Evolutionary conservation across 2,329 filamentous ascomycete species (phyloP).

Genomic region (Aspergillus tamarii): DNA sequence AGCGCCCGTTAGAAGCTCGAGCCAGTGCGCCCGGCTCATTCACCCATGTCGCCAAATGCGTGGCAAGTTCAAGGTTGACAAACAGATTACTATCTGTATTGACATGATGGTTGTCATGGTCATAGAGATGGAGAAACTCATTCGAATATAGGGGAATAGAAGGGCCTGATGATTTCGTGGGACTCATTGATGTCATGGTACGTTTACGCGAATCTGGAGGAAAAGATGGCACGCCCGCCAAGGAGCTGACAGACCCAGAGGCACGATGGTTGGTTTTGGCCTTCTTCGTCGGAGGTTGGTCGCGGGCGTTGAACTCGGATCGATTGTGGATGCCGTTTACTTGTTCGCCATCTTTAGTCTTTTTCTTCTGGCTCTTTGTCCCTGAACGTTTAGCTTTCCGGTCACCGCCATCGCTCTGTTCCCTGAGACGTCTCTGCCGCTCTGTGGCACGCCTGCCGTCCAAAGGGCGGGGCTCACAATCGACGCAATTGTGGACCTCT

Average conservation of each 20-base stretch:
- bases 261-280: constrained; percentile 79
- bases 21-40: constrained; percentile 71
- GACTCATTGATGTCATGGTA: constrained; percentile 68
- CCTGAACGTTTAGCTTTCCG: constrained; percentile 74
- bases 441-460: constrained; percentile 76
- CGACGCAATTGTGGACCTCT: constrained; percentile 82
- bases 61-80: constrained; percentile 73
- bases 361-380: constrained; percentile 87
- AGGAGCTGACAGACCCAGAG: constrained; percentile 74
- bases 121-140: constrained; percentile 76
- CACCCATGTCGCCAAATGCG: constrained; percentile 77
- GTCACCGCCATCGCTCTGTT: constrained; percentile 62
- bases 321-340: constrained; percentile 60
- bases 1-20: constrained; percentile 66
- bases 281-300: constrained; percentile 70
- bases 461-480: constrained; percentile 78
- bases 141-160: constrained; percentile 71
- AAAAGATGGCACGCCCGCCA: constrained; percentile 66
- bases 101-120: constrained; percentile 61
- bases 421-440: constrained; percentile 66
- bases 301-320: constrained; percentile 57
- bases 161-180: constrained; percentile 67
- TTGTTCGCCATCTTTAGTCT: constrained; percentile 64
- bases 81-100: constrained; percentile 74
- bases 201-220: constrained; percentile 65